Evolutionary conservation across 768 basidiomycete species (phyloP), one percentile per base, ranked within the genome.

Genomic region (Suillus plorans): DNA sequence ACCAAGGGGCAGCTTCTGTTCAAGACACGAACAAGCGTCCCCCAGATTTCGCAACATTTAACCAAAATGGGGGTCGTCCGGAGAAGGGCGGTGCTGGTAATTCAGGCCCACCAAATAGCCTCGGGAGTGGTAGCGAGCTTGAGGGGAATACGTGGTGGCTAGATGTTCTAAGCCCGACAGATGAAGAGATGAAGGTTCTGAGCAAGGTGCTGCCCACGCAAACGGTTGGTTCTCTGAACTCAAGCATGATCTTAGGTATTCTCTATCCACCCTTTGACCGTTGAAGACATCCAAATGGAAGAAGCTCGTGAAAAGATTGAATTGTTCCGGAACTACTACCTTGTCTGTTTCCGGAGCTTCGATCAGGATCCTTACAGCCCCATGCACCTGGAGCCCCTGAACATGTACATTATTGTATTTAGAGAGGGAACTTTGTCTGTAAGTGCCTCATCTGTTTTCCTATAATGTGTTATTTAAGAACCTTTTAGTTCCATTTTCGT

Each of bases 361-460:
- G 97, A 99, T 77, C 97, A 99, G 81, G 97, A 99, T 77, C 91
- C 89, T 28, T 98, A 98, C 80, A 94, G 92, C 71, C 95, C 96
- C 20, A 99, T 95, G 2, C 90, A 99, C 76, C 88, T 99, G 55
- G 97, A 99, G 76, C 97, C 97, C 18, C 82, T 99, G 68, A 99
- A 99, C 79, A 99, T 98, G 97, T 99, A 99, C 79, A 97, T 99
- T 70, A 92, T 99, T 70, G 97, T 99, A 58, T 98, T 99, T 80
- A 86, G 97, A 28, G 97, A 99, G 75, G 97, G 97, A 20, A 98
- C 89, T 2, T 81, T 99, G 58, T 97, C 95, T 10, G 96, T 97
- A 71, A 71, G 90, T 84, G 16, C 1, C 20, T 14, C 36, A 18
- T 42, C 28, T 28, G 60, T 12, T 60, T 37, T 63, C 25, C 6